phyloP scores from a whole-genome alignment of 1,284 basidiomycete genomes.

The Mrakiaceae sp. region DNA sequence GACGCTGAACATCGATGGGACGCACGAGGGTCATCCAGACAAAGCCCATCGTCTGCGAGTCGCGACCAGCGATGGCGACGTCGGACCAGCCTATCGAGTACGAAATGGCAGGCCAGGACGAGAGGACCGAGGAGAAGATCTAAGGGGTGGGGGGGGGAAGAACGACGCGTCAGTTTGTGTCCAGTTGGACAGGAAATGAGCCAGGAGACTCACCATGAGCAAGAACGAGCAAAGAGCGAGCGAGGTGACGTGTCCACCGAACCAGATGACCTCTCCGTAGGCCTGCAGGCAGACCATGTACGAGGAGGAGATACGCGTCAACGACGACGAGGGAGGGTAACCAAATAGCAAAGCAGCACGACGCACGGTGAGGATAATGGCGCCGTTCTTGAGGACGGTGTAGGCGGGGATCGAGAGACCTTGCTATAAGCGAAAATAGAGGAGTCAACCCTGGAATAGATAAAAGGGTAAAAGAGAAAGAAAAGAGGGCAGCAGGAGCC shows the following conservation, averaged over 20 bases:
- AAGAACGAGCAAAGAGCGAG: slow-evolving; percentile 82
- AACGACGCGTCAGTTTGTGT: slow-evolving; percentile 9
- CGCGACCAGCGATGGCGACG: too few relatives aligned
- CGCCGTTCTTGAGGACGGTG: slow-evolving; percentile 98
- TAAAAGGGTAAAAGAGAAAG: not conserved
- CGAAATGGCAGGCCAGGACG: slow-evolving; percentile 84
- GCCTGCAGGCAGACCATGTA: slow-evolving; percentile 45
- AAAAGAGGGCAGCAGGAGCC: not conserved
- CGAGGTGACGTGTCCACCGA: slow-evolving; percentile 76
- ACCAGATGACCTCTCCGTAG: slow-evolving; percentile 97
- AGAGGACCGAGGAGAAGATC: slow-evolving; percentile 88
- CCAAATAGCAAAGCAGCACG: not conserved
- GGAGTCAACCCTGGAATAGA: not conserved
- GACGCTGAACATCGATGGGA: not conserved
- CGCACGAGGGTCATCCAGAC: slow-evolving; percentile 73
- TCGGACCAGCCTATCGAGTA: slow-evolving; percentile 18
- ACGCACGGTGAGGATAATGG: slow-evolving; percentile 89
- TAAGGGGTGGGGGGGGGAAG: slow-evolving; percentile 26
- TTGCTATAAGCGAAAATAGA: slow-evolving; percentile 48
- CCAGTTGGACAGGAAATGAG: slow-evolving; percentile 3
- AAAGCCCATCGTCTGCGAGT: too few relatives aligned
- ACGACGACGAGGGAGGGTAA: not conserved
- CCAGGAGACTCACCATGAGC: slow-evolving; percentile 59
- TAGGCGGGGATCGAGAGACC: slow-evolving; percentile 85
- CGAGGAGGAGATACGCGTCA: not conserved